Conservation (phyloP, 2,329 filamentous ascomycete species). For the Chrysosporium queenslandicum region DNA sequence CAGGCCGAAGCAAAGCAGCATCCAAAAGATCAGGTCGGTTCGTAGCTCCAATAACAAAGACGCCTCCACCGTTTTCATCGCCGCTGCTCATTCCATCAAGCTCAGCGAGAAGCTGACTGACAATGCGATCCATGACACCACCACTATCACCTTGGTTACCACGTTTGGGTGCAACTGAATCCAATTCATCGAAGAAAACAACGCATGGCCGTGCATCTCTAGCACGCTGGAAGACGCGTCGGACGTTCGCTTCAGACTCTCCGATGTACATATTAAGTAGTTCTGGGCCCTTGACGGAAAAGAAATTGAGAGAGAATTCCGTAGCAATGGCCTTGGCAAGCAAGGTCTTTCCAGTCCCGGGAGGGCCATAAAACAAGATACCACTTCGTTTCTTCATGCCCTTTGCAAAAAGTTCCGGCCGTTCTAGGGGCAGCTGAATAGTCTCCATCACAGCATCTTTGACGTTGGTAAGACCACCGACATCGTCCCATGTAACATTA, state of each 20-base stretch:
- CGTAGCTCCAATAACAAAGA: conserved; percentile 97
- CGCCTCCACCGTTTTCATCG: conserved; percentile 94
- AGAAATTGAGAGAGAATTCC: conserved; percentile 98
- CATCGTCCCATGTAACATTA: conserved; percentile 99
- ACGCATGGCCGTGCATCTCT: conserved; percentile 95
- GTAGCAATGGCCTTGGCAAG: conserved; percentile 99
- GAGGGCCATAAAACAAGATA: conserved; percentile 97
- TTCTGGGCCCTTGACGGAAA: conserved; percentile 97
- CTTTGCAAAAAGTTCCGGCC: conserved; percentile 99
- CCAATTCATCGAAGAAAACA: conserved; percentile 96
- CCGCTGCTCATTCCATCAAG: conserved; percentile 96
- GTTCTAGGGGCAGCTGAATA: conserved; percentile 97
- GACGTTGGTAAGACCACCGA: conserved; percentile 94
- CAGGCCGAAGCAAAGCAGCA: conserved; percentile 92
- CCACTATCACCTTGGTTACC: conserved; percentile 93
- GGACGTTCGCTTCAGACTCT: conserved; percentile 99
- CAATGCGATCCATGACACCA: conserved; percentile 96
- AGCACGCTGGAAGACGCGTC: conserved; percentile 99
- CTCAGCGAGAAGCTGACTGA: conserved; percentile 97
- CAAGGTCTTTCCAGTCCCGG: conserved; percentile 99
- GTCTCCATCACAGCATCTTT: conserved; percentile 99
- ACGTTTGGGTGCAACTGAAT: conserved; percentile 98
- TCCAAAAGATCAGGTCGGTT: conserved; percentile 98
- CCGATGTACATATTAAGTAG: conserved; percentile 99
- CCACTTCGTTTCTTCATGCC: conserved; percentile 94